Conservation (phyloP, 2,329 filamentous ascomycete species). For the Fusarium verrucosum region DNA sequence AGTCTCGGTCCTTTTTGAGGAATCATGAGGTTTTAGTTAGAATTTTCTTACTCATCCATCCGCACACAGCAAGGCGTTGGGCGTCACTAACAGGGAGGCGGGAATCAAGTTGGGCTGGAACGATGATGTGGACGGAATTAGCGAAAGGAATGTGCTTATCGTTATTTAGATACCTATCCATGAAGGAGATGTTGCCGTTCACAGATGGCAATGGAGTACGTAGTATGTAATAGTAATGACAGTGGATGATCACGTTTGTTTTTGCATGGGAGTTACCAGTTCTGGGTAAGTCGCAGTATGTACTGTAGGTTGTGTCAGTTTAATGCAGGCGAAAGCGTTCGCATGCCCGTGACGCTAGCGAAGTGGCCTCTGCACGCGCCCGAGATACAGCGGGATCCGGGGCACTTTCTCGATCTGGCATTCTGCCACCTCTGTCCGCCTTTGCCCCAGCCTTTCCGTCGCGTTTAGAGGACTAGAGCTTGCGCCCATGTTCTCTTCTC, state of each 20-base stretch:
- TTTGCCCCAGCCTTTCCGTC: constrained; percentile 42
- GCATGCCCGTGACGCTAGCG: constrained; percentile 38
- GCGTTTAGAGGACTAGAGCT: constrained; percentile 32
- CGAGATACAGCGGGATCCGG: constrained; percentile 23
- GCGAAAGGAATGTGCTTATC: constrained; percentile 18
- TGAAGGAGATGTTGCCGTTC: not conserved
- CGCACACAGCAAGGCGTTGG: constrained; percentile 36
- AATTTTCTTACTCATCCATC: constrained; percentile 8
- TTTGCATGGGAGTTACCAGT: constrained; percentile 6
- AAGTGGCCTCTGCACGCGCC: constrained; percentile 22
- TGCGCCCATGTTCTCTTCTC: constrained; percentile 38
- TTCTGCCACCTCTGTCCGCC: constrained; percentile 46
- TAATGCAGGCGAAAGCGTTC: constrained; percentile 36
- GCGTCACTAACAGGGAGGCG: constrained; percentile 35
- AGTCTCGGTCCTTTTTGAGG: constrained; percentile 70
- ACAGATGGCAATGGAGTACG: constrained; percentile 11
- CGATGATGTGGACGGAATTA: constrained; percentile 10
- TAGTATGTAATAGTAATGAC: constrained; percentile 33
- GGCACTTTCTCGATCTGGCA: constrained; percentile 37
- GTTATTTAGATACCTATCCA: constrained; percentile 5
- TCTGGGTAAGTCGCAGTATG: constrained; percentile 1
- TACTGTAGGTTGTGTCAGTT: constrained; percentile 14
- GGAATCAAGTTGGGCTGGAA: constrained; percentile 28
- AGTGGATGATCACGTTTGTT: not conserved
- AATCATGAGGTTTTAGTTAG: constrained; percentile 39